These are phyloP conservation scores for Neodidymelliopsis sp. DNA, from an alignment of 2,329 filamentous ascomycete species.

Conservation along the genomic window DNA sequence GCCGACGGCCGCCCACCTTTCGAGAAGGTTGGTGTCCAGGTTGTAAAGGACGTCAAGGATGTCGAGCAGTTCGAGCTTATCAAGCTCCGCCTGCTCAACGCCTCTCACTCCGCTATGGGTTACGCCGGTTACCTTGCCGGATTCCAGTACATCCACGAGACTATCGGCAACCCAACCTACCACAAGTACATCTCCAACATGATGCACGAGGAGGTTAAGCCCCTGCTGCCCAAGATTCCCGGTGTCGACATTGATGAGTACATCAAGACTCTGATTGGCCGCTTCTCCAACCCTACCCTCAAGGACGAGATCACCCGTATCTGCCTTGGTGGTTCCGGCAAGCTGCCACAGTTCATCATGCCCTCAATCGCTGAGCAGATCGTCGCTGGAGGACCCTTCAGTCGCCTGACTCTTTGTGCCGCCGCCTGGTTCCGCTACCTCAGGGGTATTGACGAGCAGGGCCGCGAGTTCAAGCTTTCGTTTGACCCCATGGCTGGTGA, in stretches of 20 bases:
- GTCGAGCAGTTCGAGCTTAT: slow-evolving; percentile 40
- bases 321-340: slow-evolving; percentile 41
- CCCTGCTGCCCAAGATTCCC: slow-evolving; percentile 36
- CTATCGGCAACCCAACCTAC: slow-evolving; percentile 33
- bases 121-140: slow-evolving; percentile 37
- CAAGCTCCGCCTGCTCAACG: slow-evolving; percentile 40
- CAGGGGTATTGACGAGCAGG: slow-evolving; percentile 33
- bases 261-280: slow-evolving; percentile 34
- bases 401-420: slow-evolving; percentile 33
- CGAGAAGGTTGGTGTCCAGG: slow-evolving; percentile 41
- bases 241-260: slow-evolving; percentile 38
- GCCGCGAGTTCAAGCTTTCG: slow-evolving; percentile 30
- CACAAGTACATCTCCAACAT: slow-evolving; percentile 38
- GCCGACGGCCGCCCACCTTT: slow-evolving; percentile 37
- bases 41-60: slow-evolving; percentile 35
- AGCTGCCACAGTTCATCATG: slow-evolving; percentile 43
- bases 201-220: slow-evolving; percentile 42
- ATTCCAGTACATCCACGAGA: slow-evolving; percentile 40
- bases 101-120: slow-evolving; percentile 38
- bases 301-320: slow-evolving; percentile 41
- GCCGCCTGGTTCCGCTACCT: slow-evolving; percentile 42
- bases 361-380: slow-evolving; percentile 41
- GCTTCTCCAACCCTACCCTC: slow-evolving; percentile 39
- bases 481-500: slow-evolving; percentile 37
- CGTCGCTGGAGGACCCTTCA: slow-evolving; percentile 30